Base-by-base conservation (phyloP, 352 stramenopile genomes). In the Pilasporangium apinafurcum region DNA sequence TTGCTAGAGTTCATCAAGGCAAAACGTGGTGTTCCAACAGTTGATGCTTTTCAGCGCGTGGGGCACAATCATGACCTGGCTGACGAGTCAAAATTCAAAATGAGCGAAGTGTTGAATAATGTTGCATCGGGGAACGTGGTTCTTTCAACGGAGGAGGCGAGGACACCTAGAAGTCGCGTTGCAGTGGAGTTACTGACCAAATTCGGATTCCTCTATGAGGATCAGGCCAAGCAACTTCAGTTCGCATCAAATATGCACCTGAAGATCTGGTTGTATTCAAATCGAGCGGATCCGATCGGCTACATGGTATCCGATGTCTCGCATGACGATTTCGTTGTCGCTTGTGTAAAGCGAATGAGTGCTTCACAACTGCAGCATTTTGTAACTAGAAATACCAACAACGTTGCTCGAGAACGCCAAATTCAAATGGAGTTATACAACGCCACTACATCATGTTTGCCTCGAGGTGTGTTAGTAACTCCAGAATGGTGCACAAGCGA, bases 311-410 rank as follows among this genome's bases (percentile, higher is more conserved):
- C 48, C 32, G 32, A 63, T 43, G 17, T 59, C 33, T 67, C 43
- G 17, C 46, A 62, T 44, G 51, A 62, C n/a, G 51, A 66, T 12
- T 62, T 59, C n/a, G 48, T 62, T 62, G 42, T 58, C 38, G 53
- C 48, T 8, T 54, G 53, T 45, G 29, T 58, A 26, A 8, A 51
- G 28, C 17, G 51, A 48, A 60, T 55, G 51, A 55, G 51, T 32
- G 33, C 51, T 34, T 49, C 28, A 30, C 44, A 28, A 45, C 31
- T 56, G 14, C 30, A 51, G n/a, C 39, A 52, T 38, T 53, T 64
- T 49, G 49, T 40, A 30, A 39, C 13, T 48, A 39, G 28, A 48
- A 63, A 53, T 39, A 48, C 28, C 22, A 50, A 9, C 6, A 50
- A 18, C n/a, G 37, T 44, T 45, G 44, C 30, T 48, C 56, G 40